phyloP scores from a whole-genome alignment of 495 filamentous ascomycete species.

The Aspergillus baeticus region DNA sequence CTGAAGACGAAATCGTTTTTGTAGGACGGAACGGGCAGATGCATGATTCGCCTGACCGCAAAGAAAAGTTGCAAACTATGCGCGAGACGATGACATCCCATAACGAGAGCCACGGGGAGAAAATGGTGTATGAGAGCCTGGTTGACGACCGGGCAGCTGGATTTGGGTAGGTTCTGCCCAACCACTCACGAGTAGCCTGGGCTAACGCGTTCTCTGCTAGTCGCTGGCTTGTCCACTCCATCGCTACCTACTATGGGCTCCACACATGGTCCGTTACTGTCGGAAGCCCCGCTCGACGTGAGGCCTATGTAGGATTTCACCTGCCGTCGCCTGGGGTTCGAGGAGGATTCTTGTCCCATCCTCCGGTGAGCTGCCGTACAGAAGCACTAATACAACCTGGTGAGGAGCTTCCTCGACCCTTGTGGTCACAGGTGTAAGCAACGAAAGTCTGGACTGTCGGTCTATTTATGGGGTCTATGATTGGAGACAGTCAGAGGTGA shows the following conservation, averaged over 20 bases:
- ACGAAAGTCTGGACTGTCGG: neutral
- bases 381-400: conserved; percentile 36
- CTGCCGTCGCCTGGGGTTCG: conserved; percentile 30
- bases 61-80: conserved; percentile 28
- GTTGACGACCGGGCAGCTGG: conserved; percentile 71
- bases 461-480: neutral
- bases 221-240: conserved; percentile 90
- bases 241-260: conserved; percentile 90
- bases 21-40: conserved; percentile 74
- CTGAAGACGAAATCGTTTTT: conserved; percentile 93
- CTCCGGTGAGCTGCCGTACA: conserved; percentile 19
- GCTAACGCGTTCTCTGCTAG: conserved; percentile 41
- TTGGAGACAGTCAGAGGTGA: neutral
- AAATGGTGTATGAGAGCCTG: conserved; percentile 75
- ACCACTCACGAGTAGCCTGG: neutral
- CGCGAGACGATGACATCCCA: conserved; percentile 41
- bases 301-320: conserved; percentile 85
- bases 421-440: conserved; percentile 59
- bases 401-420: conserved; percentile 55
- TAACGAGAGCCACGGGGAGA: conserved; percentile 57
- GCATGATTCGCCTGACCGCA: conserved; percentile 57
- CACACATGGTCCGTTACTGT: conserved; percentile 78
- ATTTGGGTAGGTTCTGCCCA: conserved; percentile 67
- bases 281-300: conserved; percentile 71
- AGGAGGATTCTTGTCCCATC: conserved; percentile 27